Percentiles rank a stretch among this genome's conserved stretches.
Conservation (phyloP, 2,329 filamentous ascomycete genomes). For the Trichothecium sympodiale region DNA sequence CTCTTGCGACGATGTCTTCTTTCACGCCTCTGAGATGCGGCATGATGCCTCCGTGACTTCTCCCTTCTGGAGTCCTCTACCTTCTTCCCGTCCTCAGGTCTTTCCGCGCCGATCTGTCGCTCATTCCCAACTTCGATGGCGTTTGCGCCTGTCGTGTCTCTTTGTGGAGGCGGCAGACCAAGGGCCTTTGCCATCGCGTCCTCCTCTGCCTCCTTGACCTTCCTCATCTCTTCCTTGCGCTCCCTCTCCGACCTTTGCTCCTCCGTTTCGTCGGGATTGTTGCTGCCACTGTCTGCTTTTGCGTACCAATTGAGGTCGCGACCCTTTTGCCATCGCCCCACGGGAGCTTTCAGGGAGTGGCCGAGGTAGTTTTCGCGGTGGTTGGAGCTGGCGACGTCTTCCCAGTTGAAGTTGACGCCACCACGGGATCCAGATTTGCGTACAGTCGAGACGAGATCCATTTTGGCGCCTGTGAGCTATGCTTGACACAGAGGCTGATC, state of each 20-base stretch:
- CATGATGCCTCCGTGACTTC: slow-evolving; percentile 19
- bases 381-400: slow-evolving; percentile 74
- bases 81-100: slow-evolving; percentile 10
- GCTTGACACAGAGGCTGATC: no score
- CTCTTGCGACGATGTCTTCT: slow-evolving; percentile 20
- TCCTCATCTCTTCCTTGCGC: slow-evolving; percentile 65
- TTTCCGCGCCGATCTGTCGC: slow-evolving; percentile 20
- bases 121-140: slow-evolving; percentile 49
- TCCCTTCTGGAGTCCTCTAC: slow-evolving; percentile 13
- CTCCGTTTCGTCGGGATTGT: slow-evolving; percentile 41
- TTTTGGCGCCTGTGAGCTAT: no score
- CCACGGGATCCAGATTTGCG: slow-evolving; percentile 86
- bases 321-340: slow-evolving; percentile 83
- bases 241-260: slow-evolving; percentile 49
- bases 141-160: slow-evolving; percentile 52
- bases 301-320: slow-evolving; percentile 57
- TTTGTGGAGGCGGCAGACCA: slow-evolving; percentile 60
- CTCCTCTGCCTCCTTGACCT: slow-evolving; percentile 83
- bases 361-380: slow-evolving; percentile 88
- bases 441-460: slow-evolving; percentile 90
- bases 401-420: slow-evolving; percentile 94
- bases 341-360: slow-evolving; percentile 83
- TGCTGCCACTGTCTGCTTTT: slow-evolving; percentile 33
- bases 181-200: slow-evolving; percentile 79
- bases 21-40: not conserved